Evolutionary conservation across 2,329 filamentous ascomycete genomes (phyloP).

Genomic region (Didymella sp.): DNA sequence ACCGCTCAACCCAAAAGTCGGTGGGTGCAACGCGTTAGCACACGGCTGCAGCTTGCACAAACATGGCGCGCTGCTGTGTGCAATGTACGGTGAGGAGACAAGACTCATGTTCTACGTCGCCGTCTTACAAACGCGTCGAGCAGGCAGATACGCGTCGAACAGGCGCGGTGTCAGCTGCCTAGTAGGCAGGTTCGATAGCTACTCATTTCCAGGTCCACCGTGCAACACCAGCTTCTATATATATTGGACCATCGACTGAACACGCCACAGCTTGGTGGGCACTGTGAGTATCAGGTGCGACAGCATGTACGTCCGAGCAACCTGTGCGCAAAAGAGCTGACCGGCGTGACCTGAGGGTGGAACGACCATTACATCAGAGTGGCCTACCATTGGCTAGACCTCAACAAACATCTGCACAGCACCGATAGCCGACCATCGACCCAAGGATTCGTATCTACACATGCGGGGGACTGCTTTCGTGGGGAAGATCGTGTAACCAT

Average conservation of each 20-base stretch:
- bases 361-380: conserved; percentile 35
- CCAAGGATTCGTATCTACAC: conserved; percentile 3
- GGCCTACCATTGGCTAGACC: conserved; percentile 4
- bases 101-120: conserved; percentile 14
- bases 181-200: conserved; percentile 1
- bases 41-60: conserved; percentile 14
- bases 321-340: conserved; percentile 29
- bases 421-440: conserved; percentile 15
- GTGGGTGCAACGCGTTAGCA: conserved; percentile 19
- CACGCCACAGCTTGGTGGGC: conserved; percentile 1
- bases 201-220: background rate
- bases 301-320: conserved; percentile 1
- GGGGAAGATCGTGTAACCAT: conserved; percentile 15
- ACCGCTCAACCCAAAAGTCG: conserved; percentile 17
- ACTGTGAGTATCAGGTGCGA: conserved; percentile 10
- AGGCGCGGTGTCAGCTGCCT: conserved; percentile 26
- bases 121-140: conserved; percentile 20
- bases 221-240: conserved; percentile 10
- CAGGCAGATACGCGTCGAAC: conserved; percentile 18
- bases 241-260: conserved; percentile 6
- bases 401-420: conserved; percentile 16
- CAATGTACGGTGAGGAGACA: conserved; percentile 14
- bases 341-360: conserved; percentile 42
- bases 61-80: conserved; percentile 16
- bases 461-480: conserved; percentile 1